These are phyloP conservation scores for Arthrobotrys sphaeroides DNA, from an alignment of 2,329 filamentous ascomycete species.

Conservation along the genomic window DNA sequence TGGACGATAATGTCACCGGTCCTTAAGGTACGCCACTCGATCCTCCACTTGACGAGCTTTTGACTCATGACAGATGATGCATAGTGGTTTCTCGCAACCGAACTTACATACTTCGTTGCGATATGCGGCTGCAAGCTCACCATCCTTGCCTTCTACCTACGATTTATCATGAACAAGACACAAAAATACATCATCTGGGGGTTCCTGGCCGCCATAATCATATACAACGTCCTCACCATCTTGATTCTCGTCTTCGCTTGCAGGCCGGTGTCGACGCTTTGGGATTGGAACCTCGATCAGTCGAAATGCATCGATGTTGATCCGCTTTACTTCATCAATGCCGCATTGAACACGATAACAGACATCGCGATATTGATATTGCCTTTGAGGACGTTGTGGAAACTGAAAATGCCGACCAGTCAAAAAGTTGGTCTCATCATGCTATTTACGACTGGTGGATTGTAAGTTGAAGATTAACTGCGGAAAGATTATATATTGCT, in stretches of 20 bases:
- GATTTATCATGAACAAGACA: constrained; percentile 47
- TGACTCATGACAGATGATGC: neutral
- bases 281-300: constrained; percentile 44
- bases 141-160: constrained; percentile 47
- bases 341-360: constrained; percentile 34
- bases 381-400: constrained; percentile 64
- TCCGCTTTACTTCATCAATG: constrained; percentile 43
- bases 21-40: constrained; percentile 14
- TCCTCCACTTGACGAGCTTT: neutral
- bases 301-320: constrained; percentile 32
- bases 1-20: constrained; percentile 46
- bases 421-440: constrained; percentile 64
- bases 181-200: constrained; percentile 47
- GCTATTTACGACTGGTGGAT: constrained; percentile 61
- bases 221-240: constrained; percentile 42
- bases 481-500: neutral
- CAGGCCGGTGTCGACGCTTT: constrained; percentile 18
- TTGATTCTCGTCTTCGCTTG: constrained; percentile 42
- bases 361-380: constrained; percentile 58
- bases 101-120: constrained; percentile 46
- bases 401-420: constrained; percentile 63
- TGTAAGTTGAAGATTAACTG: constrained; percentile 25
- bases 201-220: constrained; percentile 31
- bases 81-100: constrained; percentile 43
- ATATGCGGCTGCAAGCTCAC: constrained; percentile 52